phyloP scores from a whole-genome alignment of 129 eudicot species.

The carrot (Daucus carota) region DH1_v3.0 NC_030389.2:41362001-41362500 shows the following conservation, averaged over 20 bases:
- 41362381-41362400: slow-evolving; percentile 44
- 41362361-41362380: slow-evolving; percentile 64
- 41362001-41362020: background rate
- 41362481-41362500: slow-evolving; percentile 71
- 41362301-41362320: slow-evolving; percentile 14
- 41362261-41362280: background rate
- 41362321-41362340: slow-evolving; percentile 46
- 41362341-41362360: slow-evolving; percentile 49
- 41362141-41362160: background rate
- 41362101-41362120: background rate
- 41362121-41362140: background rate
- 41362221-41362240: background rate
- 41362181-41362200: background rate
- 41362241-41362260: background rate
- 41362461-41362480: slow-evolving; percentile 46
- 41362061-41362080: background rate
- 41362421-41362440: slow-evolving; percentile 73
- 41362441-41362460: slow-evolving; percentile 66
- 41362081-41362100: background rate
- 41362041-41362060: background rate
- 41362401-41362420: slow-evolving; percentile 62
- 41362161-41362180: background rate
- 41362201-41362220: background rate
- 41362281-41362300: background rate
- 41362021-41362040: background rate